Evolutionary conservation across 2,329 filamentous ascomycete genomes (phyloP), one percentile per base, ranked within the genome.

Genomic region (Aspergillus niger): DNA sequence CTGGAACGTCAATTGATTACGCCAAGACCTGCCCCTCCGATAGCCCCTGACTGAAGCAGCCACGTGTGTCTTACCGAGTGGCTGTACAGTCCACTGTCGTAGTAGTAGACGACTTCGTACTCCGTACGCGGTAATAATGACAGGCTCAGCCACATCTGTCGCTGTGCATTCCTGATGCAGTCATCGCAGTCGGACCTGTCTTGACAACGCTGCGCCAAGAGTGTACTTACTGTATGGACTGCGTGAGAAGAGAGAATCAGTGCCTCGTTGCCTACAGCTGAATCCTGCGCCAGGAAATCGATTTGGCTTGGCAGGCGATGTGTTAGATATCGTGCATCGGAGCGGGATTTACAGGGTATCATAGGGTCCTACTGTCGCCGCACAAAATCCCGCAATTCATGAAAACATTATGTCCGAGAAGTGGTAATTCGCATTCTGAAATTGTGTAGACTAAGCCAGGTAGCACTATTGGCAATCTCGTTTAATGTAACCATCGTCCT

Each of bases 41-140:
- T 26, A 55, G 39, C 53, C 53, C 53, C 53, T 55, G 53, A 55
- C 39, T 26, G 38, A 60, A 43, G 47, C 57, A 30, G 61, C 61
- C 58, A 63, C 61, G 58, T 63, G 61, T 61, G 58, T 47, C 55
- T 54, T 48, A 50, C 48, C 51, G 22, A 63, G 58, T 63, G 61
- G 61, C 61, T 61, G 61, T 58, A 54, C 28, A 30, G 20, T 30
- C 28, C 28, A 30, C 28, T 30, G 28, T 20, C 20, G 20, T 20
- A 20, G 20, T 20, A 20, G 20, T 20, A n/a, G n/a, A n/a, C n/a
- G n/a, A 20, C 20, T 20, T 20, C 20, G 26, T 5, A 26, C 6
- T 5, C 26, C 6, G 26, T 26, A 26, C 26, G 26, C 26, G 6
- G 32, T 36, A 43, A 43, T 20, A 22, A 22, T 22, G 41, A 20